Evolutionary conservation across 176 grass and related monocot genomes (phyloP).

Genomic region (Aegilops sharonensis): DNA sequence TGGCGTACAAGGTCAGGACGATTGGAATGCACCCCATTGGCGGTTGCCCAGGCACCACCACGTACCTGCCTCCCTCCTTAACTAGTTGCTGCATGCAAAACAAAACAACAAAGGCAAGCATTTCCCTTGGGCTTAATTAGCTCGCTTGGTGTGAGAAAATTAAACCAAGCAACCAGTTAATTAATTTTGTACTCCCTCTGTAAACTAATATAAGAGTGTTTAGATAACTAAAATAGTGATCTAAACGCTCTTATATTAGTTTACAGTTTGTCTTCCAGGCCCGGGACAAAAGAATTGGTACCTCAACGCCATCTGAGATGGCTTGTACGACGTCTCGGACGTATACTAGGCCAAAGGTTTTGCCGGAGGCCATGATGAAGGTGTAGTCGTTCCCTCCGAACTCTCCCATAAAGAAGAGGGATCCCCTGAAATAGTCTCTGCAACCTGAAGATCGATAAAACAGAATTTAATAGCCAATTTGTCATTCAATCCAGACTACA

Average conservation of each 20-base stretch:
- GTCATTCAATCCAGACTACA: neutral
- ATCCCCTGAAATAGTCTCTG: constrained; percentile 15
- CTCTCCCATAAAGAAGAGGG: constrained; percentile 31
- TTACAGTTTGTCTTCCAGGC: neutral
- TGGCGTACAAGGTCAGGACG: too few relatives aligned
- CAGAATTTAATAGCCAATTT: neutral
- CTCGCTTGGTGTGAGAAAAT: neutral
- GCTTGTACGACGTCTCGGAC: neutral
- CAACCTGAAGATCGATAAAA: neutral
- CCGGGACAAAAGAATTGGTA: neutral
- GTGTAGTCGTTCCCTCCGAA: constrained; percentile 19
- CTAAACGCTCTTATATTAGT: too few relatives aligned
- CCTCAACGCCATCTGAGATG: constrained; percentile 6
- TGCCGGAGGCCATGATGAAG: neutral
- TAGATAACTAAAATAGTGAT: too few relatives aligned
- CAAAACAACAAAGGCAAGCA: too few relatives aligned
- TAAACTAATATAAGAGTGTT: too few relatives aligned
- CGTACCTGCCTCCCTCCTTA: too few relatives aligned
- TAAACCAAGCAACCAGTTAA: too few relatives aligned
- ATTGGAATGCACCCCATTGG: too few relatives aligned
- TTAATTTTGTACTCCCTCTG: too few relatives aligned
- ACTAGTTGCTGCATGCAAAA: too few relatives aligned
- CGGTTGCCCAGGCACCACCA: too few relatives aligned
- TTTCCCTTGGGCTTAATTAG: too few relatives aligned
- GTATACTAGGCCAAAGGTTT: neutral